These are phyloP conservation scores for Arabidopsis lyrata DNA, from an alignment of 441 rosid genomes.

Conservation along the genomic window DNA sequence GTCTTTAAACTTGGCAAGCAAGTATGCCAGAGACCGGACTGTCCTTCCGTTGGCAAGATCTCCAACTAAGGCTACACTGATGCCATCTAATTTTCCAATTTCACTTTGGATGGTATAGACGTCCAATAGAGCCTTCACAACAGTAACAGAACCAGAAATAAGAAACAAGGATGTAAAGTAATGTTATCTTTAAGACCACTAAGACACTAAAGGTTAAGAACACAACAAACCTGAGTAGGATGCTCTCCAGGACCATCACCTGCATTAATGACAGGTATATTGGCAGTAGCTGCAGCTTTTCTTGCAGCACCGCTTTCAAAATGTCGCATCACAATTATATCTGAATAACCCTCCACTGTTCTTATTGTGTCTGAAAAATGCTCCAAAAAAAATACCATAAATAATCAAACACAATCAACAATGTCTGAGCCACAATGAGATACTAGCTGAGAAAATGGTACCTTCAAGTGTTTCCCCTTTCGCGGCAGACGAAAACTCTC, in stretches of 20 bases:
- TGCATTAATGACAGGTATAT: constrained; percentile 89
- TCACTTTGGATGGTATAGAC: constrained; percentile 91
- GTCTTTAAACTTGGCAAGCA: constrained; percentile 83
- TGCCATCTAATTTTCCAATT: constrained; percentile 90
- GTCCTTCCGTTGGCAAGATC: constrained; percentile 98
- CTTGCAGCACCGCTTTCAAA: constrained; percentile 97
- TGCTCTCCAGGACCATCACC: constrained; percentile 99
- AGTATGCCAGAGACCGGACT: constrained; percentile 91
- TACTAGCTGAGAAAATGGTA: constrained; percentile 29
- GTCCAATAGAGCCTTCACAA: constrained; percentile 83
- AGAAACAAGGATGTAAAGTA: background rate
- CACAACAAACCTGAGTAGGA: constrained; percentile 81
- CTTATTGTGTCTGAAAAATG: constrained; percentile 81
- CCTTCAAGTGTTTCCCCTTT: constrained; percentile 99
- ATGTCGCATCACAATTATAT: constrained; percentile 95
- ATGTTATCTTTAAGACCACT: background rate
- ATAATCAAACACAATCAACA: constrained; percentile 2
- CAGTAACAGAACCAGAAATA: background rate
- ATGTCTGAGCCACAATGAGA: background rate
- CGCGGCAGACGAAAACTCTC: constrained; percentile 96
- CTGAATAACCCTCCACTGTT: constrained; percentile 92
- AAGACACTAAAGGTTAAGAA: constrained; percentile 6
- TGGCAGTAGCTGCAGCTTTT: constrained; percentile 86
- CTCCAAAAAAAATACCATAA: background rate
- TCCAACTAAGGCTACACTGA: constrained; percentile 90